These are phyloP conservation scores for Microdochium paspali DNA, from an alignment of 2,329 filamentous ascomycete genomes.

Conservation along the genomic window DNA sequence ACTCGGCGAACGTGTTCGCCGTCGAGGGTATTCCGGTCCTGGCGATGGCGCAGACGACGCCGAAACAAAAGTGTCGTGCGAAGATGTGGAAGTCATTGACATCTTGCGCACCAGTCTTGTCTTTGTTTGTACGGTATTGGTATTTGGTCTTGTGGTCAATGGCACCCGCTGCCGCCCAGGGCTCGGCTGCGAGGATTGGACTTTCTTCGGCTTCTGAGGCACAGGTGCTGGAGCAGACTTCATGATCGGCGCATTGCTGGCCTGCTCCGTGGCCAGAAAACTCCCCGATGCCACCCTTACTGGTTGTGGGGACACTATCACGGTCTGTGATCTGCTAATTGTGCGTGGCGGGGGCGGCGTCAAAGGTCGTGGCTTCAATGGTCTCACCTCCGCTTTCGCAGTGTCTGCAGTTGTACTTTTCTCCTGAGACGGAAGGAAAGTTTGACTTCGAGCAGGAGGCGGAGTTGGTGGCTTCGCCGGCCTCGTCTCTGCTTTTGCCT, in stretches of 20 bases:
- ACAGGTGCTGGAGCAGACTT: background rate
- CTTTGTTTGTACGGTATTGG: background rate
- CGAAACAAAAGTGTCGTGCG: constrained; percentile 35
- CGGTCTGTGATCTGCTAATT: constrained; percentile 9
- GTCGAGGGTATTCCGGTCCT: constrained; percentile 15
- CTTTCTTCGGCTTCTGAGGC: background rate
- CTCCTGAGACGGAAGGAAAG: too few species aligned
- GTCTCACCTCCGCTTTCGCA: constrained; percentile 2
- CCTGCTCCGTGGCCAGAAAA: constrained; percentile 5
- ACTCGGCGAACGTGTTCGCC: constrained; percentile 9
- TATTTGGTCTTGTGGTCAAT: background rate
- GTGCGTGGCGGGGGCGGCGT: constrained; percentile 11
- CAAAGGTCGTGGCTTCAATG: constrained; percentile 10
- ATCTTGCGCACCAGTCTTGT: background rate
- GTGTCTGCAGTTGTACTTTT: too few species aligned
- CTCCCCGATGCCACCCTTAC: constrained; percentile 13
- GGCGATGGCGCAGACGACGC: constrained; percentile 26
- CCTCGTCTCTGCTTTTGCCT: constrained; percentile 7
- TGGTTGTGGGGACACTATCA: constrained; percentile 17
- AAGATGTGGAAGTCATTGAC: constrained; percentile 21
- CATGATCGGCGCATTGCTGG: background rate
- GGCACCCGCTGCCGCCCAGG: background rate
- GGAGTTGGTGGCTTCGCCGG: constrained; percentile 3
- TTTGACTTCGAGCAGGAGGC: too few species aligned
- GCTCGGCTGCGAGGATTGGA: background rate